Percentiles rank a stretch among this genome's conserved stretches.
Evolutionary conservation across 2,329 filamentous ascomycete species (phyloP).

Genomic region (Stachybotrys elegans): DNA sequence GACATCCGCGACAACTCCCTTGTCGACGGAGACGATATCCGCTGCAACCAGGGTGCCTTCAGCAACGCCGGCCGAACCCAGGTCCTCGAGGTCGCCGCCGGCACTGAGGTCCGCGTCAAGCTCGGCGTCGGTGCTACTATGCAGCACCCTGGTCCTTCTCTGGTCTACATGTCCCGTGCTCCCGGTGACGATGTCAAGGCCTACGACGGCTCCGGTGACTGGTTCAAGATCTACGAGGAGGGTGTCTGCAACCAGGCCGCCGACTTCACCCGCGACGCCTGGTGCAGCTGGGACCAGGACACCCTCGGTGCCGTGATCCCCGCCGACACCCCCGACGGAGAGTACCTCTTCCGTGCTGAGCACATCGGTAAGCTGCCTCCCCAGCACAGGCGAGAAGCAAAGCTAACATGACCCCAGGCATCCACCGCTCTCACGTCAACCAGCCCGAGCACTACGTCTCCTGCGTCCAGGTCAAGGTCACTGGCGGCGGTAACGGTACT

Average conservation of each 20-base stretch:
- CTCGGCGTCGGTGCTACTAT: constrained; percentile 1
- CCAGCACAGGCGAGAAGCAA: too few species aligned
- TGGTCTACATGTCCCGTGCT: constrained; percentile 1
- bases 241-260: not conserved
- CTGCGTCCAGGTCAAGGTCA: constrained; percentile 2
- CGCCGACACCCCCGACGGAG: constrained; percentile 1
- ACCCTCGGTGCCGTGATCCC: not conserved
- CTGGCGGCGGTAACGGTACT: not conserved
- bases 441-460: constrained; percentile 3
- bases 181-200: constrained; percentile 2
- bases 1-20: not conserved
- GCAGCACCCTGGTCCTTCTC: constrained; percentile 1
- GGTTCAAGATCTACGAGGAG: constrained; percentile 4
- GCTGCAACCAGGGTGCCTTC: constrained; percentile 3
- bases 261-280: constrained; percentile 2
- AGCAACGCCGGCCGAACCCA: not conserved
- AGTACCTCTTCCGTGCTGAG: not conserved
- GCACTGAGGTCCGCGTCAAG: not conserved
- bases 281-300: constrained; percentile 2
- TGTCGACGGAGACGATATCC: not conserved
- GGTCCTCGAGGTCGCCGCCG: not conserved
- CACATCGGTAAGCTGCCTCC: constrained; percentile 3
- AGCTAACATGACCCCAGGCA: not conserved
- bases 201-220: constrained; percentile 3
- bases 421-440: constrained; percentile 2